Evolutionary conservation across 2,329 filamentous ascomycete species (phyloP).

Genomic region (Aspergillus floridensis): DNA sequence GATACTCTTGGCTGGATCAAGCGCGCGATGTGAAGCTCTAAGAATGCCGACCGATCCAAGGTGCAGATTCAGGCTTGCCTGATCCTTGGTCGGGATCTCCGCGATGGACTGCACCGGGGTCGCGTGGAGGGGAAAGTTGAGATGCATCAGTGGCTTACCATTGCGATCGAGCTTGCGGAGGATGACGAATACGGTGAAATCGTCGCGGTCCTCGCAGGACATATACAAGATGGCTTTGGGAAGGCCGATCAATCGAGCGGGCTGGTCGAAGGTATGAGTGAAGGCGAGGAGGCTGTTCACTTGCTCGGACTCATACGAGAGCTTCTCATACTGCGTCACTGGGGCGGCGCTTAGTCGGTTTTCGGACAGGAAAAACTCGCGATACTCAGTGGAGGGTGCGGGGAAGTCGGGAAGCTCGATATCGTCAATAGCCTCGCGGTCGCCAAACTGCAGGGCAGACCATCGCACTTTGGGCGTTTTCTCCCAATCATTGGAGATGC

Average conservation of each 20-base stretch:
- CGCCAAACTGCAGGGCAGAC: conserved; percentile 41
- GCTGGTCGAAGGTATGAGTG: conserved; percentile 37
- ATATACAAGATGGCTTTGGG: conserved; percentile 48
- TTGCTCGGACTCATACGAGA: conserved; percentile 36
- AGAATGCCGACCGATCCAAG: conserved; percentile 3
- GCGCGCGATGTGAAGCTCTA: not conserved
- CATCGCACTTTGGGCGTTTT: conserved; percentile 47
- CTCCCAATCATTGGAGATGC: conserved; percentile 47
- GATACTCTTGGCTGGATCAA: not conserved
- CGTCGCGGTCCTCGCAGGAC: conserved; percentile 41
- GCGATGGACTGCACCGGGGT: not conserved
- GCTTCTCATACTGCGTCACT: conserved; percentile 2
- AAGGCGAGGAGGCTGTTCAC: conserved; percentile 26
- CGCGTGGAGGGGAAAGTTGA: conserved; percentile 17
- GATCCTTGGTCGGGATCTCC: conserved; percentile 3
- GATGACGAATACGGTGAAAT: conserved; percentile 46
- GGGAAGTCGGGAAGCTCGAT: conserved; percentile 37
- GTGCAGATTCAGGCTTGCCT: conserved; percentile 4
- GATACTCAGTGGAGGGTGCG: conserved; percentile 33
- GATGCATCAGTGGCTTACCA: conserved; percentile 41
- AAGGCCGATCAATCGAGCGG: conserved; percentile 42
- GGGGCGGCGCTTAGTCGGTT: conserved; percentile 10
- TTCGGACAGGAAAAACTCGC: conserved; percentile 30
- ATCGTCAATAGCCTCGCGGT: conserved; percentile 26
- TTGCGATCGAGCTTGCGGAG: conserved; percentile 44